phyloP scores from a whole-genome alignment of 2,329 filamentous ascomycete genomes.

The Gliomastix tumulicola region DNA sequence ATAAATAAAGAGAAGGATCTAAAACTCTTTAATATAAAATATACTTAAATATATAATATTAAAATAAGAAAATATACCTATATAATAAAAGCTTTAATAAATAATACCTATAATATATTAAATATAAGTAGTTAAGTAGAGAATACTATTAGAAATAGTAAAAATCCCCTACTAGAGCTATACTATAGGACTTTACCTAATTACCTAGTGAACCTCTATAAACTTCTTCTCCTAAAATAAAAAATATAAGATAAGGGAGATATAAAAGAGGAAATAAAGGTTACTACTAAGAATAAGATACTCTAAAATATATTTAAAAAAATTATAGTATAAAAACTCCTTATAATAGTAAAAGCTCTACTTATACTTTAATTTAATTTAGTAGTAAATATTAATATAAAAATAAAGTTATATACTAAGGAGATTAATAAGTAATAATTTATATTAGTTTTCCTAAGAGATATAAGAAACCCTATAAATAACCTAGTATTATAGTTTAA shows the following conservation, averaged over 20 bases:
- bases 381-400: not conserved
- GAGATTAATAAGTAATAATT: not conserved
- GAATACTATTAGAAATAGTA: too few relatives aligned
- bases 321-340: not conserved
- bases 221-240: too few relatives aligned
- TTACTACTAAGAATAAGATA: too few relatives aligned
- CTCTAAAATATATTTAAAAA: not conserved
- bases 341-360: not conserved
- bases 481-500: not conserved
- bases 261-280: too few relatives aligned
- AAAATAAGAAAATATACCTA: not conserved
- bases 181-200: too few relatives aligned
- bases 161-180: too few relatives aligned
- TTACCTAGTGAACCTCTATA: too few relatives aligned
- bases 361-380: not conserved
- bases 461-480: too few relatives aligned
- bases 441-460: too few relatives aligned
- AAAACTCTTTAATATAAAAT: not conserved
- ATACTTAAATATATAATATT: slow-evolving; percentile 1
- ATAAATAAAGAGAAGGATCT: not conserved
- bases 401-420: too few relatives aligned
- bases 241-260: too few relatives aligned
- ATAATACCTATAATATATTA: not conserved
- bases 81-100: not conserved
- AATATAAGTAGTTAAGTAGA: not conserved